Evolutionary conservation across 192 early-diverging fungal species (phyloP).

Genomic region (Umbelopsis ramanniana): DNA sequence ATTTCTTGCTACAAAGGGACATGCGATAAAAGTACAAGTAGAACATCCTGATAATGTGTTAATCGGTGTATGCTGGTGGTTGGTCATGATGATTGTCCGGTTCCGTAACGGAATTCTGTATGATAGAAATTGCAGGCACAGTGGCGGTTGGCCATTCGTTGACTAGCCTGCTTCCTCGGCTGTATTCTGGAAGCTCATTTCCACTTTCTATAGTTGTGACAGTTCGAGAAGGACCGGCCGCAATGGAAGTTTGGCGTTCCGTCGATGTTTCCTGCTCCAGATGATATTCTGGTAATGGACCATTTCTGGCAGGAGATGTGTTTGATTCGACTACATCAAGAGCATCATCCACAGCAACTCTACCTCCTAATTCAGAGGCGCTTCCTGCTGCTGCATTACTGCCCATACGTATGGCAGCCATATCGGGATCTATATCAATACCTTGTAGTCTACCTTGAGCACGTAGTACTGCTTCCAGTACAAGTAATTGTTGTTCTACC

Average conservation of each 20-base stretch:
- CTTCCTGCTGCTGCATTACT: slow-evolving; percentile 31
- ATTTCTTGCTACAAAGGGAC: neutral
- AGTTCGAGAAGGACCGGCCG: slow-evolving; percentile 7
- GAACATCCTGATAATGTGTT: neutral
- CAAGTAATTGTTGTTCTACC: slow-evolving; percentile 37
- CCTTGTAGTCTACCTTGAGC: slow-evolving; percentile 26
- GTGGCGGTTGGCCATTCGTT: neutral
- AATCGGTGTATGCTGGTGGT: slow-evolving; percentile 13
- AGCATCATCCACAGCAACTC: slow-evolving; percentile 37
- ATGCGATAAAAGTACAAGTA: neutral
- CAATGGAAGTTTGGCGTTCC: neutral
- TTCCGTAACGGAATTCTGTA: neutral
- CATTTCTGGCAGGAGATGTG: slow-evolving; percentile 4
- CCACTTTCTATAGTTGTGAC: neutral
- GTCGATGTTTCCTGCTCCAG: neutral
- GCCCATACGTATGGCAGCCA: slow-evolving; percentile 36
- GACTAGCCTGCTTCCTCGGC: neutral
- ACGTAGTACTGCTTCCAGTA: slow-evolving; percentile 24
- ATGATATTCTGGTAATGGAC: slow-evolving; percentile 8
- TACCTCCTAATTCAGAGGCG: slow-evolving; percentile 26
- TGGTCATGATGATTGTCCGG: neutral
- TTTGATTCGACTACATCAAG: slow-evolving; percentile 28
- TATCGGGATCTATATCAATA: slow-evolving; percentile 28
- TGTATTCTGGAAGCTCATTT: slow-evolving; percentile 18
- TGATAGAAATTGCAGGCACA: neutral